phyloP scores from a whole-genome alignment of 176 grass and related monocot genomes.

The Melocanna baccifera region DNA sequence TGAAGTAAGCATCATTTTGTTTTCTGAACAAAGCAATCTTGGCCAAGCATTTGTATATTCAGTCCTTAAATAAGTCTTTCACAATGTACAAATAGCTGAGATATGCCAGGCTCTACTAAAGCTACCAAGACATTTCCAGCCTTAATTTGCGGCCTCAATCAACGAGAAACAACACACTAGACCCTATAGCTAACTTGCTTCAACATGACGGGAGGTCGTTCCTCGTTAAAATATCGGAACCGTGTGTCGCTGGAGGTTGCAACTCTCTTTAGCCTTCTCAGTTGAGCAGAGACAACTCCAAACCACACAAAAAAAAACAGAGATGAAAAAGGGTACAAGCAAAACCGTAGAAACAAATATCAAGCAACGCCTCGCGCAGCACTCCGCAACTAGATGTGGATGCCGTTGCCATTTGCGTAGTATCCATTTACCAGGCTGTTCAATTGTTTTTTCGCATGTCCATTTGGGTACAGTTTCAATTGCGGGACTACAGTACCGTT shows the following conservation, averaged over 20 bases:
- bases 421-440: slow-evolving; percentile 57
- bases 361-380: neutral
- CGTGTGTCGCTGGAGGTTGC: slow-evolving; percentile 24
- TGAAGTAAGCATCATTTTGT: neutral
- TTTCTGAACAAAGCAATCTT: neutral
- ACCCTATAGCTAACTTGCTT: slow-evolving; percentile 48
- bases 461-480: slow-evolving; percentile 38
- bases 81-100: slow-evolving; percentile 53
- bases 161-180: slow-evolving; percentile 41
- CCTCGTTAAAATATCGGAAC: slow-evolving; percentile 76
- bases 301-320: slow-evolving; percentile 18
- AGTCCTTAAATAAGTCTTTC: slow-evolving; percentile 36
- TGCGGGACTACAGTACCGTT: neutral
- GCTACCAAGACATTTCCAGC: slow-evolving; percentile 27
- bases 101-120: slow-evolving; percentile 14
- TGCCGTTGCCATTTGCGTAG: slow-evolving; percentile 64
- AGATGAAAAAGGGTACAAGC: slow-evolving; percentile 48
- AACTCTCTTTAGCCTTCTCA: slow-evolving; percentile 40
- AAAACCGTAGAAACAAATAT: slow-evolving; percentile 44
- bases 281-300: slow-evolving; percentile 40
- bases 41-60: slow-evolving; percentile 33
- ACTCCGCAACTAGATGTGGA: slow-evolving; percentile 51
- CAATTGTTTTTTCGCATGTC: slow-evolving; percentile 43
- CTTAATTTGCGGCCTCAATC: slow-evolving; percentile 24
- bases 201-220: slow-evolving; percentile 41